A percentile compares a stretch with the other conserved stretches of the same genome.
Evolutionary conservation across 1,284 basidiomycete species (phyloP).

Genomic region (Ganoderma multipileum): DNA sequence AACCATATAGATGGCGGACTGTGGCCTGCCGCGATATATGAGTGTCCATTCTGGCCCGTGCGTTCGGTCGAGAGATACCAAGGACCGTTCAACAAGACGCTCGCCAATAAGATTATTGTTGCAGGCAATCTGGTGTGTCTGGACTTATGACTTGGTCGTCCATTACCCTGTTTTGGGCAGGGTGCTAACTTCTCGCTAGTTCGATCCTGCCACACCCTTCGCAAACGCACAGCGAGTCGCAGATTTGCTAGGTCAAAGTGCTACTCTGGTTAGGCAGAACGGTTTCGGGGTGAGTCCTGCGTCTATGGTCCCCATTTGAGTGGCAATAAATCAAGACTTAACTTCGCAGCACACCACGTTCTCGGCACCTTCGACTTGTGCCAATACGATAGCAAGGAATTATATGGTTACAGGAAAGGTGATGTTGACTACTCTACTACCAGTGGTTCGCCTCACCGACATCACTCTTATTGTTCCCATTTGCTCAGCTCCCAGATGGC

Average conservation of each 20-base stretch:
- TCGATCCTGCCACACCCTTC: constrained; percentile 33
- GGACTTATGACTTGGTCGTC: too few species aligned
- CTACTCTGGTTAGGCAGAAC: constrained; percentile 28
- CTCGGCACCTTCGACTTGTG: not conserved
- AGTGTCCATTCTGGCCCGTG: constrained; percentile 29
- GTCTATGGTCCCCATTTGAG: not conserved
- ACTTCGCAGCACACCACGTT: constrained; percentile 1
- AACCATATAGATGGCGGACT: constrained; percentile 12
- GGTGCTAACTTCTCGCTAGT: constrained; percentile 14
- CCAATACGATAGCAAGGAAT: not conserved
- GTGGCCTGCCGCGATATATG: constrained; percentile 17
- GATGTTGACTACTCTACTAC: not conserved
- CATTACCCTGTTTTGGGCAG: not conserved
- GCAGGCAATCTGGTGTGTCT: constrained; percentile 27
- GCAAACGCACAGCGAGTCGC: constrained; percentile 24
- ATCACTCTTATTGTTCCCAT: not conserved
- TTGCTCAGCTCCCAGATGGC: not conserved
- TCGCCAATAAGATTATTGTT: constrained; percentile 32
- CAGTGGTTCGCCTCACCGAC: not conserved
- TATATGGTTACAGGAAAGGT: constrained; percentile 8
- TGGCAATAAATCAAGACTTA: not conserved
- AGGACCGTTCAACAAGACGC: constrained; percentile 34
- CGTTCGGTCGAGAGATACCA: constrained; percentile 35
- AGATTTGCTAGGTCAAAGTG: constrained; percentile 23
- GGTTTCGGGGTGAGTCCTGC: constrained; percentile 30